Evolutionary conservation across 2,329 filamentous ascomycete species (phyloP).

Genomic region (Paecilomyces sp.): DNA sequence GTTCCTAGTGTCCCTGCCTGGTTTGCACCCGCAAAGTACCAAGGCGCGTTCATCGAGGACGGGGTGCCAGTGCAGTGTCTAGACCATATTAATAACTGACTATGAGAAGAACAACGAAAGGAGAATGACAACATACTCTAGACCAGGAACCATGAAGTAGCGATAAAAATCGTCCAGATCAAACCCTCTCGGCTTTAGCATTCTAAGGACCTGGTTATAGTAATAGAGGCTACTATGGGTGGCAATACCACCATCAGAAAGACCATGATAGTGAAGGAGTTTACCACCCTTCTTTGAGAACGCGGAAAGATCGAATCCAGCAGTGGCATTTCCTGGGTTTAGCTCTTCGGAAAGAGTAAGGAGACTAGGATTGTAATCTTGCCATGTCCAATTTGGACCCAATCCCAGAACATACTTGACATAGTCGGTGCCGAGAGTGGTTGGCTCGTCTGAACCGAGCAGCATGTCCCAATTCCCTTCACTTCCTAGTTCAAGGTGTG

Average conservation of each 20-base stretch:
- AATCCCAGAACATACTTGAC: background rate
- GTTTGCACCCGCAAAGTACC: conserved; percentile 5
- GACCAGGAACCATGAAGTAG: conserved; percentile 9
- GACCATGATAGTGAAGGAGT: conserved; percentile 36
- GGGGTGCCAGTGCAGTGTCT: conserved; percentile 4
- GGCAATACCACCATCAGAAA: conserved; percentile 22
- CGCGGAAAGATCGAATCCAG: conserved; percentile 34
- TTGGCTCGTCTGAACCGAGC: background rate
- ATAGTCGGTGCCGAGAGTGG: background rate
- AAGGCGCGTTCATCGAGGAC: conserved; percentile 3
- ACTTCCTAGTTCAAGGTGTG: background rate
- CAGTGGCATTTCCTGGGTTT: conserved; percentile 30
- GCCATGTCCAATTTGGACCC: background rate
- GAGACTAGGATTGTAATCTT: conserved; percentile 10
- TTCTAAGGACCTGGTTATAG: conserved; percentile 27
- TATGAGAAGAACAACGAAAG: background rate
- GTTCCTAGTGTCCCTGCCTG: background rate
- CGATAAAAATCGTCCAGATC: conserved; percentile 10
- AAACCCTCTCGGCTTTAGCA: conserved; percentile 2
- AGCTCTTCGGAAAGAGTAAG: conserved; percentile 31
- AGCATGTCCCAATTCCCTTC: background rate
- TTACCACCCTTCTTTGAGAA: conserved; percentile 40
- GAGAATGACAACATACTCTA: conserved; percentile 4
- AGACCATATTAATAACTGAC: background rate
- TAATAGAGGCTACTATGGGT: conserved; percentile 12